Conservation (phyloP, 1,284 basidiomycete species). For the Cronartium quercuum region DNA sequence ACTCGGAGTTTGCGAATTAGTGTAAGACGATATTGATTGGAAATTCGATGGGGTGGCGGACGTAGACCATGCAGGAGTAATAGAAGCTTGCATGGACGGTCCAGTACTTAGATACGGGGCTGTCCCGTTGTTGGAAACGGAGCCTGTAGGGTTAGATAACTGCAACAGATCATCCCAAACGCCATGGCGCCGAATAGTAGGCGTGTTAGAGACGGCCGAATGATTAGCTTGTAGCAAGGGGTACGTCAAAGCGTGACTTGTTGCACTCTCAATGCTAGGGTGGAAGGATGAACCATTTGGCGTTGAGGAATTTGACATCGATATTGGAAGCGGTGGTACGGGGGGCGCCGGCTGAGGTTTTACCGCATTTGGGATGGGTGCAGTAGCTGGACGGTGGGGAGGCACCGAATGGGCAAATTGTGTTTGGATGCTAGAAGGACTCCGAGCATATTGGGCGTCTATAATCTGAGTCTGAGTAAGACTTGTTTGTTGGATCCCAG, state of each 20-base stretch:
- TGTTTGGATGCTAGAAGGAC: not conserved
- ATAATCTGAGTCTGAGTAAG: not conserved
- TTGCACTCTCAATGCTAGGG: not conserved
- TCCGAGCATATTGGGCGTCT: not conserved
- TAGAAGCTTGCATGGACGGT: not conserved
- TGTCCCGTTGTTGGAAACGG: too few relatives aligned
- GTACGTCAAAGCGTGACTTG: not conserved
- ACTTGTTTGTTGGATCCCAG: not conserved
- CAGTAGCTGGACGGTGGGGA: not conserved
- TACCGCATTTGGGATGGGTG: not conserved
- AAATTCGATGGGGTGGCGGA: not conserved
- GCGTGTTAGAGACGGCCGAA: not conserved
- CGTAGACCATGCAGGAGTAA: not conserved
- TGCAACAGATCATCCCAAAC: slow-evolving; percentile 28
- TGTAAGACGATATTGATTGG: not conserved
- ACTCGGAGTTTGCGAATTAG: not conserved
- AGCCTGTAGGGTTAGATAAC: not conserved
- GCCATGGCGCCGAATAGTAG: not conserved
- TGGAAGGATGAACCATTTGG: not conserved
- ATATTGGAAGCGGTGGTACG: not conserved
- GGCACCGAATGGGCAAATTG: not conserved
- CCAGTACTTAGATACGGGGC: not conserved
- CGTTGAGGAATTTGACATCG: not conserved
- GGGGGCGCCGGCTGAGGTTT: not conserved
- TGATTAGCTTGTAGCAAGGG: not conserved